Conservation (phyloP, 148 eudicot genomes). For the Rhododendron griersonianum region DNA sequence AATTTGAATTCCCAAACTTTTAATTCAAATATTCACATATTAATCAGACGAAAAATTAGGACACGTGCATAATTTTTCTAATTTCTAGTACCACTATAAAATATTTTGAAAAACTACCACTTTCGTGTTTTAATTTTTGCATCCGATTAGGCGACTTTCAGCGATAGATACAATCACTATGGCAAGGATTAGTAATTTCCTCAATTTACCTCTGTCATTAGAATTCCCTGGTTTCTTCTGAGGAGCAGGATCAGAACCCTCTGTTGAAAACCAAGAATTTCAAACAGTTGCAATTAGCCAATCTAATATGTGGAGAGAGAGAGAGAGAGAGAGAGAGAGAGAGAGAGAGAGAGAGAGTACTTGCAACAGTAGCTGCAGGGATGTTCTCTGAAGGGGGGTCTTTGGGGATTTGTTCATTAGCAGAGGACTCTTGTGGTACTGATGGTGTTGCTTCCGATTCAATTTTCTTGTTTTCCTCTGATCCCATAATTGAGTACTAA, state of each 20-base stretch:
- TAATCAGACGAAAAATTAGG: background rate
- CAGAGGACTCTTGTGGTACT: background rate
- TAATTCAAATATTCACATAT: background rate
- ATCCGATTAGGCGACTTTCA: background rate
- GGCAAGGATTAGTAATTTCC: background rate
- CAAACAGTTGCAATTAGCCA: background rate
- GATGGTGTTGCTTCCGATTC: background rate
- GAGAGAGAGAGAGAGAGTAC: conserved; percentile 11
- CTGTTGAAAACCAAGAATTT: conserved; percentile 8
- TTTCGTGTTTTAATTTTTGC: background rate
- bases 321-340: conserved; percentile 3
- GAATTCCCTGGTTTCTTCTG: conserved; percentile 25
- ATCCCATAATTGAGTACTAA: background rate
- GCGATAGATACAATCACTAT: background rate
- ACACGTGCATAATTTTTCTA: background rate
- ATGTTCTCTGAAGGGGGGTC: background rate
- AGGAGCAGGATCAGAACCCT: conserved; percentile 15
- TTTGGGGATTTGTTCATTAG: background rate
- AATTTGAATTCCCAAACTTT: background rate
- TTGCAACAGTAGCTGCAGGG: background rate
- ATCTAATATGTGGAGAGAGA: background rate
- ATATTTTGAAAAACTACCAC: background rate
- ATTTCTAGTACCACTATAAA: background rate
- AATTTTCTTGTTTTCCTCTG: conserved; percentile 7
- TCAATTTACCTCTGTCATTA: conserved; percentile 34